A percentile compares a stretch with the other conserved stretches of the same genome.
Evolutionary conservation across 2,329 filamentous ascomycete species (phyloP).

Genomic region (Fusarium odoratissimum): DNA sequence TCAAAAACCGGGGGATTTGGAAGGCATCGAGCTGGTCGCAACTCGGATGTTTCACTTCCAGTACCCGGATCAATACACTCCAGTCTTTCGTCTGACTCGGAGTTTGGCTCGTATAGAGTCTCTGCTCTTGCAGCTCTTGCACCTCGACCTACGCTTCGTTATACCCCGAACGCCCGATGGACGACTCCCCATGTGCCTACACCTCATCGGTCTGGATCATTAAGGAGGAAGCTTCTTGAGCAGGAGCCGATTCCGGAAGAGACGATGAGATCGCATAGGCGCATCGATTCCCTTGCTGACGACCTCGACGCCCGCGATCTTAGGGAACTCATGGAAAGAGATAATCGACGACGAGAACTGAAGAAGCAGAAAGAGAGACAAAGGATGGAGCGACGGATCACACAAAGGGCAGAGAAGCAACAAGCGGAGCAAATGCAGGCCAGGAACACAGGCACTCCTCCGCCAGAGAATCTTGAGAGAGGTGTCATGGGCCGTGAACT

Average conservation of each 20-base stretch:
- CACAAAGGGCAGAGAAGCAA: slow-evolving; percentile 75
- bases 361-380: slow-evolving; percentile 77
- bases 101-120: slow-evolving; percentile 80
- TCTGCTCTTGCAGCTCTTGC: slow-evolving; percentile 84
- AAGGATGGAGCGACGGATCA: slow-evolving; percentile 72
- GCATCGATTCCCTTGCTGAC: slow-evolving; percentile 80
- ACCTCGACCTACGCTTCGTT: slow-evolving; percentile 85
- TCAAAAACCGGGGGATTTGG: slow-evolving; percentile 64
- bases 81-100: slow-evolving; percentile 78
- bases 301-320: slow-evolving; percentile 86
- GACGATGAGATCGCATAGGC: slow-evolving; percentile 68
- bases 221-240: slow-evolving; percentile 64
- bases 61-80: slow-evolving; percentile 80
- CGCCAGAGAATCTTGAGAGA: slow-evolving; percentile 68
- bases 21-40: slow-evolving; percentile 68
- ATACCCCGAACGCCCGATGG: slow-evolving; percentile 73
- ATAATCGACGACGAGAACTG: slow-evolving; percentile 81
- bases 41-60: slow-evolving; percentile 81
- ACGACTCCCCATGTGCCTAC: slow-evolving; percentile 58
- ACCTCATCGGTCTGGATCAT: slow-evolving; percentile 61
- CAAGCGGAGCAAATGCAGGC: slow-evolving; percentile 68
- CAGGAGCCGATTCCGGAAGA: slow-evolving; percentile 70
- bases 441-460: slow-evolving; percentile 60
- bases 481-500: slow-evolving; percentile 70
- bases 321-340: slow-evolving; percentile 89